Percentiles rank a stretch among this genome's conserved stretches.
These are phyloP conservation scores for Salisapilia sapeloensis DNA, from an alignment of 352 stramenopile species.

Conservation along the genomic window DNA sequence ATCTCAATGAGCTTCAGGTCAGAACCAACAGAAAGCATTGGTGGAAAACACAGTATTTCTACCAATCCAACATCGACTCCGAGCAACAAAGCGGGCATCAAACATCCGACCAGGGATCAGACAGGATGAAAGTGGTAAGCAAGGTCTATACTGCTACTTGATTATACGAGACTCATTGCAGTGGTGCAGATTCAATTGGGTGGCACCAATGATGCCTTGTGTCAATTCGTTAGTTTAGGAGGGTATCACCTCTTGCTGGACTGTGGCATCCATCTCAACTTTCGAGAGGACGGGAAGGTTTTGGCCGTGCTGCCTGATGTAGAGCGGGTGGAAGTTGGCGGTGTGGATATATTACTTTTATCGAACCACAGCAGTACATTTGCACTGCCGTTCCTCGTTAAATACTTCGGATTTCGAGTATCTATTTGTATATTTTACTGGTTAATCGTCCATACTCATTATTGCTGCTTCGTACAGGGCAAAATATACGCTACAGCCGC, in stretches of 20 bases:
- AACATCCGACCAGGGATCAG: too few species aligned
- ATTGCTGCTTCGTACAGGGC: conserved; percentile 9
- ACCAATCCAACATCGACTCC: too few species aligned
- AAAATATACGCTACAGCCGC: conserved; percentile 53
- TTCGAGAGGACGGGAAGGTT: conserved; percentile 5
- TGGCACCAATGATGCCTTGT: conserved; percentile 43
- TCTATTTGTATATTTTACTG: not conserved
- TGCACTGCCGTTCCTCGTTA: conserved; percentile 54
- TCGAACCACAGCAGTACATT: conserved; percentile 59
- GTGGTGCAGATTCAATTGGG: conserved; percentile 55
- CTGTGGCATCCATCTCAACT: conserved; percentile 23
- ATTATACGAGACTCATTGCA: too few species aligned
- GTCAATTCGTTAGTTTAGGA: conserved; percentile 63
- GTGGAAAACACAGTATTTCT: too few species aligned
- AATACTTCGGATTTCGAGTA: conserved; percentile 55
- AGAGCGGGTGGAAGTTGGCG: conserved; percentile 26
- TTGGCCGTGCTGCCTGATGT: conserved; percentile 16
- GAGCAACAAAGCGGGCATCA: too few species aligned
- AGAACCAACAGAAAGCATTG: too few species aligned
- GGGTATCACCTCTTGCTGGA: conserved; percentile 72
- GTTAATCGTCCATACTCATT: not conserved
- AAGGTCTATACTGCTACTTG: too few species aligned
- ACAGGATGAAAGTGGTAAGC: conserved; percentile 2
- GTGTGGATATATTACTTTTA: conserved; percentile 53
- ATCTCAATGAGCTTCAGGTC: too few species aligned